Conservation (phyloP, 1,284 basidiomycete genomes). For the Jaminaea rosea region DNA sequence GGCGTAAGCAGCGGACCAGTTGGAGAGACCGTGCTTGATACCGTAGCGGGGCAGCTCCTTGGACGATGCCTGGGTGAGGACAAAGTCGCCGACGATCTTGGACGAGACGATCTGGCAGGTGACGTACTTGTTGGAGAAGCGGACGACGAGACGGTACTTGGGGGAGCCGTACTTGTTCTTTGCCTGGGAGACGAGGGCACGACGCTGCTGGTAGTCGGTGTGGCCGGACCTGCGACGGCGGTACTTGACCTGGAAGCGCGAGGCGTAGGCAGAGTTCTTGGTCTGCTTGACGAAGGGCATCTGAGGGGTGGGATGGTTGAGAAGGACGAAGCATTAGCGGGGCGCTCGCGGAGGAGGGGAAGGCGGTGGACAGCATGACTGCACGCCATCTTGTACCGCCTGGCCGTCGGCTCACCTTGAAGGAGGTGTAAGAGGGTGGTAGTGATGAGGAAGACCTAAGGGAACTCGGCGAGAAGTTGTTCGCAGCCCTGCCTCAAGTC, state of each 20-base stretch:
- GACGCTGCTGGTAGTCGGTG: slow-evolving; percentile 98
- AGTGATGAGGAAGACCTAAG: no score
- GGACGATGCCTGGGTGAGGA: slow-evolving; percentile 63
- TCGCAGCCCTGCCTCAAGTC: no score
- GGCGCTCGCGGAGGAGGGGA: no score
- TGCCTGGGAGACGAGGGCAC: slow-evolving; percentile 89
- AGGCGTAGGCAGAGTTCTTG: slow-evolving; percentile 76
- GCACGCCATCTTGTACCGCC: no score
- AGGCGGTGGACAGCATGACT: no score
- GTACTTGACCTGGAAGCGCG: slow-evolving; percentile 69
- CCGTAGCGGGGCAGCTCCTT: slow-evolving; percentile 90
- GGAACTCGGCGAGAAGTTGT: no score
- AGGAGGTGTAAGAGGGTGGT: no score
- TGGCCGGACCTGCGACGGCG: slow-evolving; percentile 78
- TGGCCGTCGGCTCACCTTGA: no score
- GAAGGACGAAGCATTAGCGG: no score
- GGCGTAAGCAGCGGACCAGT: slow-evolving; percentile 98
- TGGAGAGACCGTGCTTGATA: slow-evolving; percentile 95
- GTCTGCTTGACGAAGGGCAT: slow-evolving; percentile 54
- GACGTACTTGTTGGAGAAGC: slow-evolving; percentile 55
- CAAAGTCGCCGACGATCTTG: slow-evolving; percentile 91
- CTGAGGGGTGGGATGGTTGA: slow-evolving; percentile 4
- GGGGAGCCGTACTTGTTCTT: slow-evolving; percentile 99
- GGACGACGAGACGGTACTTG: slow-evolving; percentile 96
- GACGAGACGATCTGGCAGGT: slow-evolving; percentile 76